Conservation (phyloP, 257 asterid genomes). For the Anisodus tanguticus region DNA sequence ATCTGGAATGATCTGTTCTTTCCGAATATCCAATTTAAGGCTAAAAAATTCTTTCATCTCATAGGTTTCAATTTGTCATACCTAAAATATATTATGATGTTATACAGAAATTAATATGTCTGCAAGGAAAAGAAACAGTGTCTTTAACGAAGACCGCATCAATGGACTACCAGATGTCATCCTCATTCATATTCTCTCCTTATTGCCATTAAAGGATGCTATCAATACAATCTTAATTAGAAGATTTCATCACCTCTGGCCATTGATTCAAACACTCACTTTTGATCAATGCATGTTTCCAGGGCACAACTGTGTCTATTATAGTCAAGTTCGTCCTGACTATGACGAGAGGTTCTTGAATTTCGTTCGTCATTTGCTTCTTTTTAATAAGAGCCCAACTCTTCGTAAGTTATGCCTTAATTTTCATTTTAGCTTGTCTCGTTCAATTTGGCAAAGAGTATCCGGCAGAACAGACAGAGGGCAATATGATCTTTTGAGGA, state of each 20-base stretch:
- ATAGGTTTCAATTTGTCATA: neutral
- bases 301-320: constrained; percentile 1
- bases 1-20: neutral
- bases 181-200: constrained; percentile 39
- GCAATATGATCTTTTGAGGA: constrained; percentile 1
- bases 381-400: constrained; percentile 20
- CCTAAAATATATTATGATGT: constrained; percentile 12
- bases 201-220: constrained; percentile 39
- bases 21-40: constrained; percentile 13
- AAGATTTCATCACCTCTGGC: constrained; percentile 45
- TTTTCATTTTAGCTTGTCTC: constrained; percentile 19
- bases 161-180: constrained; percentile 43
- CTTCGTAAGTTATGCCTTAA: constrained; percentile 36
- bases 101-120: constrained; percentile 8
- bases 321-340: neutral
- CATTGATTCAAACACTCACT: constrained; percentile 35
- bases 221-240: constrained; percentile 35
- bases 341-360: constrained; percentile 22
- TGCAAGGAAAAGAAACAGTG: neutral
- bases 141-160: constrained; percentile 29
- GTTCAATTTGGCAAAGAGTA: neutral
- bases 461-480: neutral
- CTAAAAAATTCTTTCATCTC: neutral
- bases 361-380: constrained; percentile 34
- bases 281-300: constrained; percentile 33